phyloP scores from a whole-genome alignment of 768 basidiomycete species.

The Pulveroboletus sp. region DNA sequence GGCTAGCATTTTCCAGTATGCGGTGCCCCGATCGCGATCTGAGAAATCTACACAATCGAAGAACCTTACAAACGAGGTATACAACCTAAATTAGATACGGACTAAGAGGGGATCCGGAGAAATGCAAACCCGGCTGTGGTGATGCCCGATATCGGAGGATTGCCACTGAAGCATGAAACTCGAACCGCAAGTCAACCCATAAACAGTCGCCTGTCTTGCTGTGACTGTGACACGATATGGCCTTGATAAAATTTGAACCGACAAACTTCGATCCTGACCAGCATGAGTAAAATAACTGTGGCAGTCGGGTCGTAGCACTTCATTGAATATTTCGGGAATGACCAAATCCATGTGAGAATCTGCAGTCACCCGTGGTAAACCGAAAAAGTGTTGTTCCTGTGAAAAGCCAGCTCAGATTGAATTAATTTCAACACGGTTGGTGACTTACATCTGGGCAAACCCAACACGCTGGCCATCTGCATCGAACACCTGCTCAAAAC shows the following conservation, averaged over 20 bases:
- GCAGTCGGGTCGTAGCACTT: neutral
- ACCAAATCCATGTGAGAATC: neutral
- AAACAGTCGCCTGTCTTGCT: too few species aligned
- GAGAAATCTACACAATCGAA: neutral
- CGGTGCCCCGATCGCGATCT: neutral
- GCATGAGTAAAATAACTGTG: neutral
- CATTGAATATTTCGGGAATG: neutral
- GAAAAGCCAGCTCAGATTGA: neutral
- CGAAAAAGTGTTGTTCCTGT: conserved; percentile 22
- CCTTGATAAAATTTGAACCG: neutral
- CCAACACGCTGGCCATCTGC: conserved; percentile 11
- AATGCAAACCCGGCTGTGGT: too few species aligned
- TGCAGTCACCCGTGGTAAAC: neutral
- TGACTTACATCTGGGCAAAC: conserved; percentile 23
- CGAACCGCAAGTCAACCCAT: too few species aligned
- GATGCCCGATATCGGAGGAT: too few species aligned
- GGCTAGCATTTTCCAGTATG: neutral
- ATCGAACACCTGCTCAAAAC: conserved; percentile 12
- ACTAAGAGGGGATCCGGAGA: too few species aligned
- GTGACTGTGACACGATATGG: too few species aligned
- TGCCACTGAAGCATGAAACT: too few species aligned
- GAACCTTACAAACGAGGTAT: neutral
- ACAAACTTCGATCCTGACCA: neutral
- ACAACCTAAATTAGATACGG: neutral
- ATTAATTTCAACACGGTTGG: neutral